These are phyloP conservation scores for Ophiosphaerella herpotricha DNA, from an alignment of 2,329 filamentous ascomycete species.

Conservation along the genomic window DNA sequence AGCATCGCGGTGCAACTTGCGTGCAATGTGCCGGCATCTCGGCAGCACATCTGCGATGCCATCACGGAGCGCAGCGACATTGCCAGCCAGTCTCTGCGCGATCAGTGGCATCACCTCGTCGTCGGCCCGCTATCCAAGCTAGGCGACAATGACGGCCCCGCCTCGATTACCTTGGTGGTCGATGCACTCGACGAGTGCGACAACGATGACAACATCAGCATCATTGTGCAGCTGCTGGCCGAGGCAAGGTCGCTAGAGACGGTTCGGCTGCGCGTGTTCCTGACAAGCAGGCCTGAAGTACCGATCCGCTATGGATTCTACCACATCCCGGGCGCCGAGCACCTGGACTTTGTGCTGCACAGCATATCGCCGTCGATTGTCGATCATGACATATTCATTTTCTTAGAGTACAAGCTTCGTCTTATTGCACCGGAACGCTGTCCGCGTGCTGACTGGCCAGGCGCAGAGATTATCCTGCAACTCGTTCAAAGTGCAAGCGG, in stretches of 20 bases:
- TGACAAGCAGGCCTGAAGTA: constrained; percentile 16
- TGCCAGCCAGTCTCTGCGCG: no score
- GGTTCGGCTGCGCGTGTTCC: no score
- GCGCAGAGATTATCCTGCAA: constrained; percentile 15
- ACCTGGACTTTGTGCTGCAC: constrained; percentile 20
- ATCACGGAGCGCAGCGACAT: no score
- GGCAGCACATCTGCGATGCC: no score
- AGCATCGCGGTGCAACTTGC: no score
- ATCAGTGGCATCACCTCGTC: no score
- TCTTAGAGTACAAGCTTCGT: constrained; percentile 12
- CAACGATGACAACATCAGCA: constrained; percentile 10
- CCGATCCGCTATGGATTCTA: constrained; percentile 16
- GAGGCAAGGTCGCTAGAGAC: no score
- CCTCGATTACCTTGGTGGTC: constrained; percentile 7
- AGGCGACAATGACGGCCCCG: no score
- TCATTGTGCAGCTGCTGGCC: constrained; percentile 18
- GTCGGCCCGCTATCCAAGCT: no score
- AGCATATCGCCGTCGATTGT: constrained; percentile 12
- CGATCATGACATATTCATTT: constrained; percentile 20
- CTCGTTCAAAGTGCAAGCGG: constrained; percentile 33
- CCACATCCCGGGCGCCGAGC: constrained; percentile 5
- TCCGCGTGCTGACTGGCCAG: constrained; percentile 18
- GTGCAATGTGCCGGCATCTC: no score
- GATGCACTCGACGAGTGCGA: constrained; percentile 44
- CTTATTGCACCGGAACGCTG: background rate